Conservation (phyloP, 768 basidiomycete species). For the Collybia sordida region DNA sequence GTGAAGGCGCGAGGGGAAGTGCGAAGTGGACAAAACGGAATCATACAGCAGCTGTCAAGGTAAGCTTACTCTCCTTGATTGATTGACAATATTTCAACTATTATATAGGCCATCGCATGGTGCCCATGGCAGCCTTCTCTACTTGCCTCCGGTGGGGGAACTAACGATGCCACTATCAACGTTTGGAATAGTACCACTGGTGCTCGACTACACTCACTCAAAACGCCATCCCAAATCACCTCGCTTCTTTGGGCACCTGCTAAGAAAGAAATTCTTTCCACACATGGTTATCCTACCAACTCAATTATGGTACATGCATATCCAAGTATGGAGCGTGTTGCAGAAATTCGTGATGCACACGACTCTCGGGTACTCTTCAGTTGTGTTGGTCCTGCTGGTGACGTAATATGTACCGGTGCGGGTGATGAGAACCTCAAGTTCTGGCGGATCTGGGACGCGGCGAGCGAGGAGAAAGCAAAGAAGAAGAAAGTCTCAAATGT, state of each 20-base stretch:
- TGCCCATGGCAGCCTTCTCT: conserved; percentile 94
- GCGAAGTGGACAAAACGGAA: conserved; percentile 92
- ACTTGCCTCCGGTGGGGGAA: conserved; percentile 92
- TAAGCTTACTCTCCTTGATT: conserved; percentile 15
- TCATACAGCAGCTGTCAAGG: conserved; percentile 87
- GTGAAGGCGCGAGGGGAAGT: conserved; percentile 48
- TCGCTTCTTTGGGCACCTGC: conserved; percentile 87
- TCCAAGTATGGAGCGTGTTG: conserved; percentile 79
- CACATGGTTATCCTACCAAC: conserved; percentile 94
- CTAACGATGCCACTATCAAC: conserved; percentile 88
- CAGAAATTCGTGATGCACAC: conserved; percentile 88
- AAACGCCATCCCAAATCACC: conserved; percentile 90
- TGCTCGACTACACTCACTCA: conserved; percentile 82
- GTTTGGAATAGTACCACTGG: conserved; percentile 93
- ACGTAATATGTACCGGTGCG: conserved; percentile 88
- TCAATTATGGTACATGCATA: conserved; percentile 82
- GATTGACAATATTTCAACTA: background rate
- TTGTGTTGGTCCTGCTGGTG: conserved; percentile 83
- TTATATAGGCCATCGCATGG: conserved; percentile 87
- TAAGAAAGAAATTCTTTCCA: conserved; percentile 86
- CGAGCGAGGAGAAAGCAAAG: conserved; percentile 41
- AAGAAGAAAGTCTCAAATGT: conserved; percentile 45
- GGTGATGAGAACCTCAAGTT: conserved; percentile 98
- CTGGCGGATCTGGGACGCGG: conserved; percentile 83
- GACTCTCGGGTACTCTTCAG: conserved; percentile 89